These are phyloP conservation scores for Xylaria sp. DNA, from an alignment of 2,329 filamentous ascomycete species.

Conservation along the genomic window DNA sequence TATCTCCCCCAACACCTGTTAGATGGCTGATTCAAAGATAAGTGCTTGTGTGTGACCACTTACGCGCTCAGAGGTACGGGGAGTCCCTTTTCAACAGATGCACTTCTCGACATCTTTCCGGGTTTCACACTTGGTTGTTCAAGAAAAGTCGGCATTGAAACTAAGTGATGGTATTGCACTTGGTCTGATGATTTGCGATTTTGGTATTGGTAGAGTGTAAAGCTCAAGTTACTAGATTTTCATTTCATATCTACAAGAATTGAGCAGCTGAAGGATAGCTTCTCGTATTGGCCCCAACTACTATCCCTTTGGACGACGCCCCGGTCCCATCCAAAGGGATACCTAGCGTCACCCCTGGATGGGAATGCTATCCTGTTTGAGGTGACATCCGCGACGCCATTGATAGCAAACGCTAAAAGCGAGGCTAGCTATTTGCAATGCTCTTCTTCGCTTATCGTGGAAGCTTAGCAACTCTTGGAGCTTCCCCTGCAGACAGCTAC, in stretches of 20 bases:
- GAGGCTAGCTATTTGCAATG: conserved; percentile 20
- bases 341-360: conserved; percentile 11
- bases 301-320: background rate
- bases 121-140: conserved; percentile 17
- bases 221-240: background rate
- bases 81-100: conserved; percentile 36
- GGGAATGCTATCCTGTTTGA: conserved; percentile 28
- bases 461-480: conserved; percentile 25
- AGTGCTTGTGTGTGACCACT: conserved; percentile 28
- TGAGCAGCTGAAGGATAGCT: conserved; percentile 4
- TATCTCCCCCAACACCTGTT: conserved; percentile 25
- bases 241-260: background rate
- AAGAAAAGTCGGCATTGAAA: conserved; percentile 13
- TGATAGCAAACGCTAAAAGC: background rate
- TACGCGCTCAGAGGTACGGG: conserved; percentile 39
- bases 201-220: background rate
- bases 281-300: conserved; percentile 8
- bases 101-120: conserved; percentile 39
- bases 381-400: conserved; percentile 12
- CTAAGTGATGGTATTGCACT: conserved; percentile 3
- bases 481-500: conserved; percentile 29
- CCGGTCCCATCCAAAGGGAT: too few relatives aligned
- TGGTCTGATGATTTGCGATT: background rate
- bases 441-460: conserved; percentile 7
- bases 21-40: conserved; percentile 3